Base-by-base conservation (phyloP, 2,329 filamentous ascomycete genomes). In the Ilyonectria sp. region DNA sequence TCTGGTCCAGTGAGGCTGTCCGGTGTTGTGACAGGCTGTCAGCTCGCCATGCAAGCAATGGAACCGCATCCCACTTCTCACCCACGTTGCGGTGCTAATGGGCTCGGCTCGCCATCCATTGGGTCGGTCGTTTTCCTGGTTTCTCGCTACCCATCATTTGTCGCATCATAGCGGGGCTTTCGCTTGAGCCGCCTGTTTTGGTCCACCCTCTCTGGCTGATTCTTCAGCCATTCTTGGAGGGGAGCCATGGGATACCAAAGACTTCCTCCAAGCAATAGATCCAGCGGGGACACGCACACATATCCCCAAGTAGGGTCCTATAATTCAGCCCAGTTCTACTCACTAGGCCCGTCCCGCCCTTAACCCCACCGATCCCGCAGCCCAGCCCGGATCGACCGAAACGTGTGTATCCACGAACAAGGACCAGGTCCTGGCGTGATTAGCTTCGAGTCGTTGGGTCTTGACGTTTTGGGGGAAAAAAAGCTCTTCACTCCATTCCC, bases 11-110 rank as follows among this genome's bases (percentile, higher is more conserved):
- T 76, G 74, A 75, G 74, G 74, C 74, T 74, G 71, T 64, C 67
- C 61, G 43, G 54, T 62, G 63, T 69, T 53, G 70, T 59, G 74
- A 75, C 74, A 76, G 74, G 74, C 70, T 75, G 65, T 70, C 74
- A 71, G 66, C 67, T 74, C 68, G 74, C 72, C 74, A 75, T 75
- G 72, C 72, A 75, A 76, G 74, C 71, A 74, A 75, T 69, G 71
- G 64, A 68, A 62, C 71, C 71, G 68, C 71, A 72, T 72, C 65
- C 60, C 67, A 63, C 31, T 19, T 56, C 49, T 55, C 40, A 15
- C 65, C 65, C 65, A 61, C 63, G 58, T 72, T 65, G 63, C 50
- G 61, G 70, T 72, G 71, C 65, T 68, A 68, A 61, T 64, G 52
- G 43, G 64, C 58, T 57, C 40, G 50, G 47, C 53, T 52, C 26